These are phyloP conservation scores for Syzygium syzygioides DNA, from an alignment of 441 rosid genomes.

Conservation along the genomic window DNA sequence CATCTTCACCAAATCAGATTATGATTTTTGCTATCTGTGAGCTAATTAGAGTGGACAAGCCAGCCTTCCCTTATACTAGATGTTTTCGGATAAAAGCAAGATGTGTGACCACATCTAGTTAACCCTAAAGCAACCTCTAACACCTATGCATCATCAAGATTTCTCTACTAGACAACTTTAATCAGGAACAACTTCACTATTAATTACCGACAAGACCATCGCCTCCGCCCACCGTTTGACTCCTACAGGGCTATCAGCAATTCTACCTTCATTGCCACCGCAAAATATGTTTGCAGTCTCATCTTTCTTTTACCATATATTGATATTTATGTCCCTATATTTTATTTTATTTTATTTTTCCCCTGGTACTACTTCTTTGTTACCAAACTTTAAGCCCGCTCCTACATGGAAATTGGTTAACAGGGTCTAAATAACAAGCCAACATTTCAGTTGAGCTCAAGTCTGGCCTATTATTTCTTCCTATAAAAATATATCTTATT, in stretches of 20 bases:
- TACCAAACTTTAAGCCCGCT: not conserved
- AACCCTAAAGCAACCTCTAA: not conserved
- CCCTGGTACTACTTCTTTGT: not conserved
- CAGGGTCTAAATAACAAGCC: not conserved
- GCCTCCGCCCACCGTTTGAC: not conserved
- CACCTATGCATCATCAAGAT: not conserved
- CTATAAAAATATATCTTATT: not conserved
- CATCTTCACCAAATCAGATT: not conserved
- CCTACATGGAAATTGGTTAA: not conserved
- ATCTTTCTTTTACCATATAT: not conserved
- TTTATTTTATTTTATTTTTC: not conserved
- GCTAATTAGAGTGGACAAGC: not conserved
- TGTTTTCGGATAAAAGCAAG: not conserved
- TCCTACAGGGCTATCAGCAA: not conserved
- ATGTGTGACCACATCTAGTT: not conserved
- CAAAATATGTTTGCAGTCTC: not conserved
- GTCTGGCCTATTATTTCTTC: not conserved
- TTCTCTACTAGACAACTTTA: not conserved
- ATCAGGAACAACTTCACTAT: not conserved
- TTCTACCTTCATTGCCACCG: not conserved
- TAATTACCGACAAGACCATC: not conserved
- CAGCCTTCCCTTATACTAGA: not conserved
- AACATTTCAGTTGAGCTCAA: not conserved
- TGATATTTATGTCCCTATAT: not conserved
- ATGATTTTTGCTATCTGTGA: not conserved